Base-by-base conservation (phyloP, 371 early-diverging fungal species). In the Encephalitozoon hellem region DNA sequence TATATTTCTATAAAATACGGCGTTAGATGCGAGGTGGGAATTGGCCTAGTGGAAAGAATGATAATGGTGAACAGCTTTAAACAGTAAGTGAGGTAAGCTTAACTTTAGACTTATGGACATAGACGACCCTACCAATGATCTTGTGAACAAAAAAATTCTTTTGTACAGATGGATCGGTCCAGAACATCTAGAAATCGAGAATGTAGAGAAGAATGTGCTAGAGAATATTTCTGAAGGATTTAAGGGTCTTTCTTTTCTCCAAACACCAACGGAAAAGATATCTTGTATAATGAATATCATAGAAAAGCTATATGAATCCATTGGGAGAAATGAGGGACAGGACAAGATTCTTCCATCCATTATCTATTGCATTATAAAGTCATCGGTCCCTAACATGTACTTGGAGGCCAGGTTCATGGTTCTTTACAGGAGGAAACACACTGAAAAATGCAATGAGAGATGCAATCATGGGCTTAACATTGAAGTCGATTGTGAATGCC, bases 1-100 rank as follows among this genome's bases (percentile, higher is more conserved):
- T 69, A 67, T 21, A 25, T 78, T 18, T 39, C 30, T 18, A n/a
- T n/a, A 23, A 78, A 74, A 43, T 74, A 67, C 39, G 18, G 41
- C 15, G 67, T 78, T 23, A 30, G 34, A 43, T 78, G 78, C 64
- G 78, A 78, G 52, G 15, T 15, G n/a, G 78, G 68, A 9, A 67
- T 78, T 51, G 41, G 54, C 26, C 47, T 49, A n/a, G 55, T 78
- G 6, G 78, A 78, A 55, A 73, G 64, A 47, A 32, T 74, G 26
- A 12, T 67, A 12, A 68, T 54, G n/a, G 9, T 34, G 1, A 43
- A 64, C 30, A 9, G 59, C 12, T 67, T 74, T 25, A 59, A 49
- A 4, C 18, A 59, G 59, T 59, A 59, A 59, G 59, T 59, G 59
- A 3, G 9, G 15, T 18, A 52, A 23, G 54, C 32, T 18, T 54